Percentiles rank a stretch among this genome's conserved stretches.
These are phyloP conservation scores for Diospyros kaki DNA, from an alignment of 148 eudicot species.

Conservation along the genomic window DNA sequence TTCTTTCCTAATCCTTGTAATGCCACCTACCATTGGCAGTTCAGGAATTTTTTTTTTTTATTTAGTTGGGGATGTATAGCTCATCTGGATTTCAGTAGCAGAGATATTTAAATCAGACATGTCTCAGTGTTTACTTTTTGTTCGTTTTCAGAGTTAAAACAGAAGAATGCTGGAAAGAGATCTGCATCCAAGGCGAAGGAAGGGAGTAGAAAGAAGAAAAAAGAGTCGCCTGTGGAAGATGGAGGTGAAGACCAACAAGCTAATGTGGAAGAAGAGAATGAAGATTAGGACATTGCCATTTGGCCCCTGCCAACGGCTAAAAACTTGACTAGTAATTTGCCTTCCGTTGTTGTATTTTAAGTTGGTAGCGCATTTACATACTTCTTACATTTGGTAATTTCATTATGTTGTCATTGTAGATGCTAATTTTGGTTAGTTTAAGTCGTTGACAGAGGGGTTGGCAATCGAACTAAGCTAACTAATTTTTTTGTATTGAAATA, in stretches of 20 bases:
- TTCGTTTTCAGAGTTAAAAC: conserved; percentile 40
- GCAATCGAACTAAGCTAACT: too few relatives aligned
- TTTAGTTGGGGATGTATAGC: too few relatives aligned
- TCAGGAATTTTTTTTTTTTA: too few relatives aligned
- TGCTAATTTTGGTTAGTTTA: too few relatives aligned
- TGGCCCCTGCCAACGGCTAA: not conserved
- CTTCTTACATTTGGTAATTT: too few relatives aligned
- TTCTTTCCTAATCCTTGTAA: too few relatives aligned
- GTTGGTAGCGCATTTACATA: not conserved
- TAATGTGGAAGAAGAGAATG: conserved; percentile 11
- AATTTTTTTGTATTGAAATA: too few relatives aligned
- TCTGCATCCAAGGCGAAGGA: conserved; percentile 53
- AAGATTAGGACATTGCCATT: conserved; percentile 4
- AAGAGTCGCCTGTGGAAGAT: conserved; percentile 31
- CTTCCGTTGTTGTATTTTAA: not conserved
- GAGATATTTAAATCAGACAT: too few relatives aligned
- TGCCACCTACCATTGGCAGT: too few relatives aligned
- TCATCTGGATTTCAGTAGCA: too few relatives aligned
- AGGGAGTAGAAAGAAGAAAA: conserved; percentile 40
- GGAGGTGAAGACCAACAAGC: conserved; percentile 26
- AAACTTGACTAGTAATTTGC: not conserved
- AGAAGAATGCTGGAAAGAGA: conserved; percentile 52
- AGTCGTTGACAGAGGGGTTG: too few relatives aligned
- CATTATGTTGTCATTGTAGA: too few relatives aligned
- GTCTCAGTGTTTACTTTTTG: not conserved